Evolutionary conservation across 768 basidiomycete genomes (phyloP), one percentile per base, ranked within the genome.

Genomic region (Mycena filopes): DNA sequence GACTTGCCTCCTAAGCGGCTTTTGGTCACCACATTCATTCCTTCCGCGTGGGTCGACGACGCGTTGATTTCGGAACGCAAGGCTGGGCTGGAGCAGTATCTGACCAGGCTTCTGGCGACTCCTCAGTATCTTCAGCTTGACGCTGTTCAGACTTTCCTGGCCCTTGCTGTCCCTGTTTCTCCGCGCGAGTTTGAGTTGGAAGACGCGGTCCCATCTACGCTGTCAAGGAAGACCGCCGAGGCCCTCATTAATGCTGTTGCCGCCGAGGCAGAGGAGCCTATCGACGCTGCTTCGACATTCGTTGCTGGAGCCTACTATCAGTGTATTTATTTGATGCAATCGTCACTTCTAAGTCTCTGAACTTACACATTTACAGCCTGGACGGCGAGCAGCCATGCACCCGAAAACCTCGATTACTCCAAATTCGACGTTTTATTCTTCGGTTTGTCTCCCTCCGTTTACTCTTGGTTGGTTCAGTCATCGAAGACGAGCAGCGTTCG

Each of bases 381-480:
- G 70, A 53, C 53, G 20, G 49, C 51, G 4, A 69, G 70, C 61
- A 71, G 36, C 11, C 55, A 41, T 43, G 49, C 50, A n/a, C 68
- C 70, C 20, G 63, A 83, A 70, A 67, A 70, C 11, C 74, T 88
- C 43, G 83, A 87, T 72, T 88, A 80, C 72, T 79, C 76, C 63
- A 78, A 81, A 71, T 86, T 84, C 68, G 84, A 87, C 71, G 74
- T 88, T 60, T 81, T 86, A 66, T 64, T 69, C 79, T 87, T 84
- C 61, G 67, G 67, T 65, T 51, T 4, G 45, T 42, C 20, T 29
- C 20, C 42, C 28, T 1, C 2, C 4, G n/a, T n/a, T 31, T 23
- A 11, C 50, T 33, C 0, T 25, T 29, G 3, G 11, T 36, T 2
- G 11, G 1, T 20, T n/a, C 26, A 28, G 11, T 13, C 26, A 36